Evolutionary conservation across 441 rosid genomes (phyloP).

Genomic region (Erodium chrysanthum): DNA sequence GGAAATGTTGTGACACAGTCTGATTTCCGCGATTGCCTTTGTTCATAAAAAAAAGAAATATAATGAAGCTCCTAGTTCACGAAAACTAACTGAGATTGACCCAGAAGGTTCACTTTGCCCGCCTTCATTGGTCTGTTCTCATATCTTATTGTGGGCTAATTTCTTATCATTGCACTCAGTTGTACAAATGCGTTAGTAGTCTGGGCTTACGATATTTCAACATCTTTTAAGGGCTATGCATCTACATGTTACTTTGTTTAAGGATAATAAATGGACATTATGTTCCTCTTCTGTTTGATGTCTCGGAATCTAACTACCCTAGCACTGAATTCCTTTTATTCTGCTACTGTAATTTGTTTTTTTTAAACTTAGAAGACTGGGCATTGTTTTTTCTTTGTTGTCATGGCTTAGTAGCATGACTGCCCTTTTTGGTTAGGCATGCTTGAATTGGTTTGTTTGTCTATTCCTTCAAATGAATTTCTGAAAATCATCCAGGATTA

Average conservation of each 20-base stretch:
- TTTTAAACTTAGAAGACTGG: not conserved
- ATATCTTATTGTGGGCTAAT: not conserved
- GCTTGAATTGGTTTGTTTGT: not conserved
- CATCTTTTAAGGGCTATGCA: not conserved
- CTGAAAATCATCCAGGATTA: conserved; percentile 43
- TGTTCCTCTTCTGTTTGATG: not conserved
- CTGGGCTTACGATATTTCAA: not conserved
- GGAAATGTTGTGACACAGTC: not conserved
- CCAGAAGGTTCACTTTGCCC: not conserved
- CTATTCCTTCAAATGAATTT: not conserved
- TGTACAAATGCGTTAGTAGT: not conserved
- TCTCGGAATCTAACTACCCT: not conserved
- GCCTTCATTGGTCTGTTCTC: not conserved
- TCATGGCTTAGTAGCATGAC: not conserved
- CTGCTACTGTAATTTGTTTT: not conserved
- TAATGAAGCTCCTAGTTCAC: not conserved
- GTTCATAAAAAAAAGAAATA: not conserved
- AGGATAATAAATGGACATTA: not conserved
- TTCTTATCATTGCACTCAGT: not conserved
- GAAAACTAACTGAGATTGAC: not conserved
- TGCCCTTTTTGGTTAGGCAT: not conserved
- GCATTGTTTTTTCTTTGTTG: not conserved
- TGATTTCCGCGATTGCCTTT: not conserved
- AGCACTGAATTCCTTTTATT: not conserved
- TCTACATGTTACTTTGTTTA: not conserved